phyloP scores from a whole-genome alignment of 1,284 basidiomycete genomes.

The Phenoliferia sp. region DNA sequence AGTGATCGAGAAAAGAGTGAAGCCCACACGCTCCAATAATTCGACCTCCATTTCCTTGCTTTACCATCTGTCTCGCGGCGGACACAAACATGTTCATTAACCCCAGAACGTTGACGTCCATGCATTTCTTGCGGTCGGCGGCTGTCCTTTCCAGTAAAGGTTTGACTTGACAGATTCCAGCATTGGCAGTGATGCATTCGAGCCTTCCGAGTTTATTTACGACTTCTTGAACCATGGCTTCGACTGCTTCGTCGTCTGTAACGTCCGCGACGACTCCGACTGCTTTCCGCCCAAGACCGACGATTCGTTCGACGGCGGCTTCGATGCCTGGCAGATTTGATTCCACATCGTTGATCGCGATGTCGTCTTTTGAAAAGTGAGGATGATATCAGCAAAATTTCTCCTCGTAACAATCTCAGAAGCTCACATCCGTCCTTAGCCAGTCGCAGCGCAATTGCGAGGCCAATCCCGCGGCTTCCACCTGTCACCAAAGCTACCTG shows the following conservation, averaged over 20 bases:
- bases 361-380: not conserved
- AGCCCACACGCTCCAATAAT: not conserved
- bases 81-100: not conserved
- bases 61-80: conserved; percentile 2
- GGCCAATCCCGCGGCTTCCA: not conserved
- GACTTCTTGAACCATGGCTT: not conserved
- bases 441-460: not conserved
- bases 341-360: not conserved
- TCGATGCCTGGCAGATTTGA: not conserved
- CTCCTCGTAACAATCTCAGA: not conserved
- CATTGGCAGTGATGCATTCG: not conserved
- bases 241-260: not conserved
- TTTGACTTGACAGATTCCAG: conserved; percentile 1
- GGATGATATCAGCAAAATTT: not conserved
- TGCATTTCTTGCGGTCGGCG: not conserved
- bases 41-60: not conserved
- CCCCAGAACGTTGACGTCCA: not conserved
- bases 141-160: not conserved
- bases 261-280: not conserved
- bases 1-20: not conserved
- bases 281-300: not conserved
- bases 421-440: not conserved
- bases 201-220: not conserved
- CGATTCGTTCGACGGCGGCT: not conserved
- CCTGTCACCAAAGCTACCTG: not conserved